phyloP scores from a whole-genome alignment of 2,329 filamentous ascomycete genomes.

The Calonectria pseudoreteaudii region DNA sequence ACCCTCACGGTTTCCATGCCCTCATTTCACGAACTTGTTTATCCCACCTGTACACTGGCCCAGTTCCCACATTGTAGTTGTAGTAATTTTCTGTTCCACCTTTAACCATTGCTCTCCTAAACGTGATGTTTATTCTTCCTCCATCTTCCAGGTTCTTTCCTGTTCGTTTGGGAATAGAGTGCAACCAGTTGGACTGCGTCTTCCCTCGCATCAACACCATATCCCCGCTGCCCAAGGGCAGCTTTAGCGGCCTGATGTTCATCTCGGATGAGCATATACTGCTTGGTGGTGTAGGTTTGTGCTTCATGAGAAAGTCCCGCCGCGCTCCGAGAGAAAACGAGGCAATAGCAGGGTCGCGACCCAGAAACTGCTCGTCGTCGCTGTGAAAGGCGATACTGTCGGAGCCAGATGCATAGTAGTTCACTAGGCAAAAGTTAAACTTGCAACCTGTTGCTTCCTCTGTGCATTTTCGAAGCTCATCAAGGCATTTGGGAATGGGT shows the following conservation, averaged over 20 bases:
- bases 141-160: constrained; percentile 72
- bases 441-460: constrained; percentile 74
- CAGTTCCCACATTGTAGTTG: constrained; percentile 82
- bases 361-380: constrained; percentile 84
- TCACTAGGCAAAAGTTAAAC: constrained; percentile 85
- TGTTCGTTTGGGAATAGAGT: constrained; percentile 81
- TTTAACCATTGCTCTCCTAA: constrained; percentile 76
- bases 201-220: constrained; percentile 83
- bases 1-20: constrained; percentile 48
- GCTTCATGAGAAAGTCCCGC: constrained; percentile 83
- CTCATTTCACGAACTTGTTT: constrained; percentile 62
- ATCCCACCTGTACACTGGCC: constrained; percentile 78
- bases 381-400: constrained; percentile 86
- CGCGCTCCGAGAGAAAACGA: constrained; percentile 79
- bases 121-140: constrained; percentile 82
- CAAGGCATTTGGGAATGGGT: constrained; percentile 77
- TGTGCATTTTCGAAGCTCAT: constrained; percentile 70
- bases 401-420: constrained; percentile 82
- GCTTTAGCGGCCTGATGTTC: constrained; percentile 56
- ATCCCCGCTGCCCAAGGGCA: constrained; percentile 74
- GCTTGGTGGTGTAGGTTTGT: constrained; percentile 68
- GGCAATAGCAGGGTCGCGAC: constrained; percentile 76
- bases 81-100: constrained; percentile 87
- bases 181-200: constrained; percentile 83
- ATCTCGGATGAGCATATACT: constrained; percentile 42